These are phyloP conservation scores for Xylaria curta DNA, from an alignment of 495 filamentous ascomycete genomes.

Conservation along the genomic window DNA sequence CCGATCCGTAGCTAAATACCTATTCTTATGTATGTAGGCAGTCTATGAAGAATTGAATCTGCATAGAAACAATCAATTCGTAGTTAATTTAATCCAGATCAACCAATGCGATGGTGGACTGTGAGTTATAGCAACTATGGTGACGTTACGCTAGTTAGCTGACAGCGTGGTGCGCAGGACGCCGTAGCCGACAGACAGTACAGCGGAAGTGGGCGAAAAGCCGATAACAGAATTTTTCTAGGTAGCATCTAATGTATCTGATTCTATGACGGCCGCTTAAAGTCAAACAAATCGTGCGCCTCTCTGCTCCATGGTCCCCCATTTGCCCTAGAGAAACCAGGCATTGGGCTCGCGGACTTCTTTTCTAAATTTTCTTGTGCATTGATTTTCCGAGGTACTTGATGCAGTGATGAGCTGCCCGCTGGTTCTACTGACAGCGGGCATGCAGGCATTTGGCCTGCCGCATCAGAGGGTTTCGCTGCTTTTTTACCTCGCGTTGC, in stretches of 20 bases:
- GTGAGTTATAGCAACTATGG: neutral
- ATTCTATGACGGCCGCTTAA: conserved; percentile 42
- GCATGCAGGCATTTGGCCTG: conserved; percentile 50
- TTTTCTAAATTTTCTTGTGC: conserved; percentile 35
- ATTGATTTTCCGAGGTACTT: conserved; percentile 24
- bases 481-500: conserved; percentile 58
- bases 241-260: neutral
- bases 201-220: neutral
- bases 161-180: neutral
- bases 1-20: neutral
- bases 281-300: conserved; percentile 57
- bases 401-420: conserved; percentile 12
- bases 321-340: conserved; percentile 48
- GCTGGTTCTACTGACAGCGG: conserved; percentile 42
- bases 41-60: neutral
- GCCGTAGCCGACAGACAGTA: neutral
- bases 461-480: conserved; percentile 54
- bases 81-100: neutral
- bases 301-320: conserved; percentile 61
- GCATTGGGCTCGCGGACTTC: conserved; percentile 28
- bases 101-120: neutral
- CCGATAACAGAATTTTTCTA: neutral
- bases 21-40: neutral
- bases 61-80: neutral
- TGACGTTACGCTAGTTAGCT: neutral